Conservation (phyloP, 2,329 filamentous ascomycete genomes). For the Coniochaeta ligniaria region DNA sequence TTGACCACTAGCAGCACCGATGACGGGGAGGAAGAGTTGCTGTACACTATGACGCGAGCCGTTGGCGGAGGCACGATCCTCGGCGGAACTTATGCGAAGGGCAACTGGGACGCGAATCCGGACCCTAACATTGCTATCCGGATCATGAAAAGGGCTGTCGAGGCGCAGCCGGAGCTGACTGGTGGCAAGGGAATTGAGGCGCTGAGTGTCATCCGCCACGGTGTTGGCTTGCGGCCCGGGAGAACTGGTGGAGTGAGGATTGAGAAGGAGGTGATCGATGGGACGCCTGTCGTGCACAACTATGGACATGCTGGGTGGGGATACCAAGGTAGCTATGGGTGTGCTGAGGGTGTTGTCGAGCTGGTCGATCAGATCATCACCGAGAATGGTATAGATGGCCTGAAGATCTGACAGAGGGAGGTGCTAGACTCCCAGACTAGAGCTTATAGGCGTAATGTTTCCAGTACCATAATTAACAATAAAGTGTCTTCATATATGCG, state of each 20-base stretch:
- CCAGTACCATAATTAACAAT: not conserved
- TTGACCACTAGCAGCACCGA: constrained; percentile 63
- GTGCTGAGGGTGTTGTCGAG: constrained; percentile 57
- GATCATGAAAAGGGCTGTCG: constrained; percentile 75
- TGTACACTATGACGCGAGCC: constrained; percentile 79
- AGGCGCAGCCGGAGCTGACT: constrained; percentile 57
- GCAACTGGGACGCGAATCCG: constrained; percentile 70
- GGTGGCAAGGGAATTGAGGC: constrained; percentile 62
- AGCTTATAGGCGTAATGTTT: not conserved
- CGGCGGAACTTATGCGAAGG: constrained; percentile 77
- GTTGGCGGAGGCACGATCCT: constrained; percentile 75
- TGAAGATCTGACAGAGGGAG: not conserved
- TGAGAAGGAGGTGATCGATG: constrained; percentile 62
- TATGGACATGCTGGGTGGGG: constrained; percentile 78
- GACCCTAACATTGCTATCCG: constrained; percentile 73
- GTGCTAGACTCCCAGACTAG: not conserved
- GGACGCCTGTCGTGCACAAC: constrained; percentile 66
- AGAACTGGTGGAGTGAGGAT: constrained; percentile 67
- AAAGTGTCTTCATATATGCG: no score
- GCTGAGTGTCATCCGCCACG: constrained; percentile 71
- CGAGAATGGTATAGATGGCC: constrained; percentile 1
- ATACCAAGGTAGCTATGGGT: constrained; percentile 64
- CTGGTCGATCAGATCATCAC: constrained; percentile 55
- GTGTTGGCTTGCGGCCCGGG: constrained; percentile 73
- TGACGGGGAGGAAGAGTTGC: constrained; percentile 63